Evolutionary conservation across 192 early-diverging fungal genomes (phyloP).

Genomic region (Linnemannia elongata): DNA sequence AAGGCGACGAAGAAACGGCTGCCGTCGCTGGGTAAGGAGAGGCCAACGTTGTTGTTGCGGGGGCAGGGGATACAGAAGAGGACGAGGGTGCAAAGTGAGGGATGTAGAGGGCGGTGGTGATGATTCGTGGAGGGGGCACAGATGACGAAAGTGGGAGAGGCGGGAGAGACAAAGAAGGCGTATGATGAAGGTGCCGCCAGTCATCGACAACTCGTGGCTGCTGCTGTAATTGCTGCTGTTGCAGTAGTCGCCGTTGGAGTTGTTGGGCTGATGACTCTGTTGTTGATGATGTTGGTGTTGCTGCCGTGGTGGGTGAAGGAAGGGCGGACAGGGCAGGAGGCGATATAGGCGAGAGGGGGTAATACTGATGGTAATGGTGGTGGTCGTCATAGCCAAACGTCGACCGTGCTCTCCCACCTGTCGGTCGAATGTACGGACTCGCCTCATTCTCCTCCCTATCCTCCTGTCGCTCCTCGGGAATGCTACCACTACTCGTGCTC

Average conservation of each 20-base stretch:
- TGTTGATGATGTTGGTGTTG: background rate
- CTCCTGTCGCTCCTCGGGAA: background rate
- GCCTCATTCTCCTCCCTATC: background rate
- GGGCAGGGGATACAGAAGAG: background rate
- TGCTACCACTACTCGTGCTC: background rate
- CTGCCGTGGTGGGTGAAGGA: background rate
- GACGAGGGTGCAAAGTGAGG: background rate
- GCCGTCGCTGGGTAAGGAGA: background rate
- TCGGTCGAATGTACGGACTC: background rate
- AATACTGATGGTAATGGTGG: background rate
- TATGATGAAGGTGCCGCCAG: background rate
- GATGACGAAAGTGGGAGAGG: constrained; percentile 21
- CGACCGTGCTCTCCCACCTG: constrained; percentile 21
- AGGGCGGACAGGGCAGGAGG: background rate
- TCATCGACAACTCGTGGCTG: background rate
- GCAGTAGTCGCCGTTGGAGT: background rate
- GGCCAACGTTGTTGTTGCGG: background rate
- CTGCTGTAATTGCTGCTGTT: too few relatives aligned
- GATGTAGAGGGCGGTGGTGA: constrained; percentile 1
- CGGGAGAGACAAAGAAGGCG: background rate
- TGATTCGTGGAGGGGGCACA: constrained; percentile 13
- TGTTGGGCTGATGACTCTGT: background rate
- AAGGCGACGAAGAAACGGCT: background rate
- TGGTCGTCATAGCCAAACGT: constrained; percentile 41
- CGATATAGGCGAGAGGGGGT: background rate